A percentile compares a stretch with the other conserved stretches of the same genome.
phyloP scores from a whole-genome alignment of 768 basidiomycete species.

The Gelatoporia subvermispora region DNA sequence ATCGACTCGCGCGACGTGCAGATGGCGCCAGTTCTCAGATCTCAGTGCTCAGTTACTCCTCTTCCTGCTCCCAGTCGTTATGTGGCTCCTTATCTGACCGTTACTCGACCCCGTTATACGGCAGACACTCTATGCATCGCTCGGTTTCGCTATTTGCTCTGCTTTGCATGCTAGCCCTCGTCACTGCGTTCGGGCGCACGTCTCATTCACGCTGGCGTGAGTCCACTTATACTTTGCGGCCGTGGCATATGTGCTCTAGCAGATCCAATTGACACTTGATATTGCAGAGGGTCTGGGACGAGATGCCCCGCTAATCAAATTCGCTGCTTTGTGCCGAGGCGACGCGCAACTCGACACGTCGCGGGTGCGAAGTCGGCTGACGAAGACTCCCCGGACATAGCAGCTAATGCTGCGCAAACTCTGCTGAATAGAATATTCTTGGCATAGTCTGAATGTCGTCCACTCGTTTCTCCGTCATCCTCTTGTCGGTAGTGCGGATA shows the following conservation, averaged over 20 bases:
- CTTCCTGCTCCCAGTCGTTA: slow-evolving; percentile 59
- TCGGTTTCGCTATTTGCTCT: slow-evolving; percentile 85
- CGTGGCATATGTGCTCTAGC: neutral
- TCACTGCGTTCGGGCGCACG: slow-evolving; percentile 77
- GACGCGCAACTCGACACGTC: no score
- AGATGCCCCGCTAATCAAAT: no score
- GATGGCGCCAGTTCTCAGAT: slow-evolving; percentile 7
- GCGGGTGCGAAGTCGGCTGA: no score
- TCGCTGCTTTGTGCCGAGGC: no score
- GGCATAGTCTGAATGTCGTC: no score
- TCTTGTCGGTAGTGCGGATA: no score
- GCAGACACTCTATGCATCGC: slow-evolving; percentile 68
- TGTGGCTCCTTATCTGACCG: slow-evolving; percentile 71
- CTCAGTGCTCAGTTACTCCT: slow-evolving; percentile 38
- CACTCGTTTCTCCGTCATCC: no score
- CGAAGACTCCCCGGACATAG: no score
- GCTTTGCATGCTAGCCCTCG: slow-evolving; percentile 64
- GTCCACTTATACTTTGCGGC: no score
- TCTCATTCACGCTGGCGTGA: slow-evolving; percentile 77
- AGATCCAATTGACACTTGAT: neutral
- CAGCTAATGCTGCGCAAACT: no score
- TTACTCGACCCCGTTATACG: slow-evolving; percentile 66
- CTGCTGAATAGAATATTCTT: no score
- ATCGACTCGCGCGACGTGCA: no score
- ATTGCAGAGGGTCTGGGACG: slow-evolving; percentile 94